Evolutionary conservation across 164 flowering plant genomes (phyloP).

Genomic region (Liquidambar formosana): DNA sequence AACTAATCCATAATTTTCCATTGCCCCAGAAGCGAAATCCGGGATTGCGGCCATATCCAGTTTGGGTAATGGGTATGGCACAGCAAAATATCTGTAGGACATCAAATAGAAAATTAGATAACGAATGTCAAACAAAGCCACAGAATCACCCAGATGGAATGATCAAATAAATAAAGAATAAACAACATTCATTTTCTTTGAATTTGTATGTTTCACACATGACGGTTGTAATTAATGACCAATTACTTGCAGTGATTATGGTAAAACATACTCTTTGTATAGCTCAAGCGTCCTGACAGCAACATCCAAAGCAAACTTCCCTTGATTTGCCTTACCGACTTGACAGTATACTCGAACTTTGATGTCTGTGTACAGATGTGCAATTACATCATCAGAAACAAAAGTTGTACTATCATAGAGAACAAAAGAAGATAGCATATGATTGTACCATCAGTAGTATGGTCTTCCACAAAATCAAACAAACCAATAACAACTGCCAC

Average conservation of each 20-base stretch:
- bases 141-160: neutral
- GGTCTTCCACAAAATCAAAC: slow-evolving; percentile 89
- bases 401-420: neutral
- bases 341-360: slow-evolving; percentile 88
- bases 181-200: neutral
- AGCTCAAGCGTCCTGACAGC: slow-evolving; percentile 81
- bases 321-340: slow-evolving; percentile 82
- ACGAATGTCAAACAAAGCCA: neutral
- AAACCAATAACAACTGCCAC: slow-evolving; percentile 92
- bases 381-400: neutral
- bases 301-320: slow-evolving; percentile 81
- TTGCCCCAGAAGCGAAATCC: slow-evolving; percentile 96
- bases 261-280: slow-evolving; percentile 60
- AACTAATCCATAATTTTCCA: slow-evolving; percentile 96
- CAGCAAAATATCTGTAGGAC: slow-evolving; percentile 73
- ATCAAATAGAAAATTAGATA: slow-evolving; percentile 9
- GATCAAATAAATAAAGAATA: neutral
- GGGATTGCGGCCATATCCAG: slow-evolving; percentile 98
- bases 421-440: neutral
- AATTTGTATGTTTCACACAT: neutral
- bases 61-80: slow-evolving; percentile 88
- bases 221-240: neutral
- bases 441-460: slow-evolving; percentile 75
- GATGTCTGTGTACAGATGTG: slow-evolving; percentile 45
- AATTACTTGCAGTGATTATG: neutral